phyloP scores from a whole-genome alignment of 345 rosid species.

The Trapa bicornis region DNA sequence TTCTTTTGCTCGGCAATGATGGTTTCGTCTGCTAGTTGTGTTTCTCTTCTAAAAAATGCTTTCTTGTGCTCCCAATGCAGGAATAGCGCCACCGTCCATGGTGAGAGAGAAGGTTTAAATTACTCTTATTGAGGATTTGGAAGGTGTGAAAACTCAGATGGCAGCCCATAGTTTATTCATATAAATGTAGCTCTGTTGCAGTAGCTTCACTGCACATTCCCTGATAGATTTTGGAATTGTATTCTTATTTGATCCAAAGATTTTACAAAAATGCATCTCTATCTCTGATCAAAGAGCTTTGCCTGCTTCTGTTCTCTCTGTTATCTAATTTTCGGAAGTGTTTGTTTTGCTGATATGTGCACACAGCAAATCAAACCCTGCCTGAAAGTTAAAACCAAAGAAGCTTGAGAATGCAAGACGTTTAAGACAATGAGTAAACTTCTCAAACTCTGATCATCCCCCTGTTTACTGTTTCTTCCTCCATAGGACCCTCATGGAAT shows the following conservation, averaged over 20 bases:
- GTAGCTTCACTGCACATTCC: no score
- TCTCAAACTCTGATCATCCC: neutral
- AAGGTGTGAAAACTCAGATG: neutral
- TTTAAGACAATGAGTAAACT: no score
- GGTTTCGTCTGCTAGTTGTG: neutral
- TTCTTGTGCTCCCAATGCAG: constrained; percentile 11
- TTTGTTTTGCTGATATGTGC: neutral
- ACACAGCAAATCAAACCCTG: neutral
- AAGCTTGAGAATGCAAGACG: no score
- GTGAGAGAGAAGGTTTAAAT: neutral
- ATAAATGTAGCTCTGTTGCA: neutral
- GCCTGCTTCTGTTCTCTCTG: neutral
- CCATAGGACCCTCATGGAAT: constrained; percentile 1
- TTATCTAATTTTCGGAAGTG: neutral
- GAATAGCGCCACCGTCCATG: neutral
- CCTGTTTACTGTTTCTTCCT: constrained; percentile 26
- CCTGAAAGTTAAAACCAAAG: neutral
- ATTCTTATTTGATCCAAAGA: neutral
- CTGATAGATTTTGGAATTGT: neutral
- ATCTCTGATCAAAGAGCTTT: neutral
- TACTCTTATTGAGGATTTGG: neutral
- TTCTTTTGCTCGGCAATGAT: neutral
- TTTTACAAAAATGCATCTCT: neutral
- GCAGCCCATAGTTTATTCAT: neutral
- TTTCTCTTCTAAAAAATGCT: constrained; percentile 11